Base-by-base conservation (phyloP, 2,329 filamentous ascomycete species). In the Rutstroemia sp. region DNA sequence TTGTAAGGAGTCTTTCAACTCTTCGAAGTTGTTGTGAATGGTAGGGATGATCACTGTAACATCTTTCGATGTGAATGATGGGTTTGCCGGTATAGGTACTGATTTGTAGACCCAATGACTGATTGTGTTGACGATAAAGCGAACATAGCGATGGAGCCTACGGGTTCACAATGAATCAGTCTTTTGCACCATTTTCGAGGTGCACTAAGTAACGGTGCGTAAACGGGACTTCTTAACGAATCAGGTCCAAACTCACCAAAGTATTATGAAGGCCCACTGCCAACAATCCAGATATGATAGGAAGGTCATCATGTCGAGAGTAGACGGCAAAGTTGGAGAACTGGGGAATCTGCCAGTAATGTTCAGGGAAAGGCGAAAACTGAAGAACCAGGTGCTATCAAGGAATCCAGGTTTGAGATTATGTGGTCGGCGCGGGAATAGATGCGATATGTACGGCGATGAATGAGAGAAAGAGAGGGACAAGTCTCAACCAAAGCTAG, bases 41-140 rank as follows among this genome's bases (percentile, higher is more conserved):
- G 92, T 95, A 7, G 92, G 92, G 59, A 96, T 88, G 65, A 97
- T 89, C 62, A 96, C 90, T 5, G 92, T 96, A 66, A 96, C 91
- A 80, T 97, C 90, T 37, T 85, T 81, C 27, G 85, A 90, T 16
- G 63, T 64, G 50, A 66, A 67, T 46, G 79, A 85, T n/a, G 92
- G 90, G 61, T 90, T 88, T 58, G 83, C 82, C 42, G 90, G 87
- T 54, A 92, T 87, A 44, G 88, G 88, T 60, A 91, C 88, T 25
- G 92, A 91, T 72, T 85, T 88, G 75, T 95, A 96, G 10, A 78
- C 78, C 88, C 90, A 94, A 71, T 95, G 92, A 66, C 88, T 90
- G 66, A 88, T 75, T 66, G 89, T 83, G 70, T 96, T 94, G 65
- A 95, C 85, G 65, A 95, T 77, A 64, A 95, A 80, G 62, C 92